A percentile compares a stretch with the other conserved stretches of the same genome.
phyloP scores from a whole-genome alignment of 768 basidiomycete genomes.

The Mrakia hoshinonis region DNA sequence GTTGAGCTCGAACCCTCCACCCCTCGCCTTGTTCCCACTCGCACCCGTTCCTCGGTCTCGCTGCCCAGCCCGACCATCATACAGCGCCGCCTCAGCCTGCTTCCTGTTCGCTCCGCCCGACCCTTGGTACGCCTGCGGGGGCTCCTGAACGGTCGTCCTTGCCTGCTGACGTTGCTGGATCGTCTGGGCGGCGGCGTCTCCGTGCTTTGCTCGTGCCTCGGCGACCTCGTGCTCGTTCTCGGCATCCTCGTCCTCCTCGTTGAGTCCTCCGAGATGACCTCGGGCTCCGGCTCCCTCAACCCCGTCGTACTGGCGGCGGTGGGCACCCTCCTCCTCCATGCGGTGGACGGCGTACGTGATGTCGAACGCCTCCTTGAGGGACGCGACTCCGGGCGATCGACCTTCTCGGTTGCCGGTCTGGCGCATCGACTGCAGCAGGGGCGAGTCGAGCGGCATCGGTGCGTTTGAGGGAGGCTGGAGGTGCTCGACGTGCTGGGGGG shows the following conservation, averaged over 20 bases:
- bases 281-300: constrained; percentile 66
- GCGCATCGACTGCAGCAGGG: constrained; percentile 69
- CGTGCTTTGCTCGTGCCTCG: constrained; percentile 46
- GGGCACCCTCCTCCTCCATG: constrained; percentile 96
- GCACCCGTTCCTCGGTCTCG: constrained; percentile 50
- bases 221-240: constrained; percentile 48
- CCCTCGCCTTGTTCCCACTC: constrained; percentile 33
- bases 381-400: constrained; percentile 82
- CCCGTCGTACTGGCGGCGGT: constrained; percentile 70
- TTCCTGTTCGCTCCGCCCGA: constrained; percentile 44
- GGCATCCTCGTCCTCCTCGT: constrained; percentile 80
- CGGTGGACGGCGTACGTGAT: constrained; percentile 97
- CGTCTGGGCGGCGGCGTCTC: constrained; percentile 42
- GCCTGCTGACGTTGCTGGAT: constrained; percentile 41
- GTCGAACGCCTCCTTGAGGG: constrained; percentile 96
- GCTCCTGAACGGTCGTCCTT: constrained; percentile 31
- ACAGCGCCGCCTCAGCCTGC: constrained; percentile 45
- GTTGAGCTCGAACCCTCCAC: constrained; percentile 66
- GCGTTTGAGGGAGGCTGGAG: constrained; percentile 33
- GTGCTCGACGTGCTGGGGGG: constrained; percentile 15
- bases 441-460: constrained; percentile 60
- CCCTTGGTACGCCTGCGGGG: constrained; percentile 40
- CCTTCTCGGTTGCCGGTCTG: constrained; percentile 62
- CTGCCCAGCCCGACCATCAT: constrained; percentile 63
- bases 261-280: constrained; percentile 73